Evolutionary conservation across 805 yeast species (phyloP), one percentile per base, ranked within the genome.

Genomic region (Myxozyma neotropica): DNA sequence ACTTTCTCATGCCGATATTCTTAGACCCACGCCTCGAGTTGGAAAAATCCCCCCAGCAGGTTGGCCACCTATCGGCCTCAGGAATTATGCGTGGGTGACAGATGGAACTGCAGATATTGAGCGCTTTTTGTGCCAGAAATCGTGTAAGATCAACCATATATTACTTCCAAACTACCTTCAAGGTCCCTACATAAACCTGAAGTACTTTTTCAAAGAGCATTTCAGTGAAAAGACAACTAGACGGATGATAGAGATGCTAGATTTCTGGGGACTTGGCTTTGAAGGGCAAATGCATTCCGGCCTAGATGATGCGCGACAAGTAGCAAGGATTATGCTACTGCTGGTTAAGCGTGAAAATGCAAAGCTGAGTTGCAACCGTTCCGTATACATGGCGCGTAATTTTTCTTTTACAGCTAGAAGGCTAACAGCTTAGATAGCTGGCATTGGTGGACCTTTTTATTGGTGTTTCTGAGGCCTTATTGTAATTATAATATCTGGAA

Each of bases 31-130:
- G 5, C 60, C 59, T 7, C 51, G 45, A n/a, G 35, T 42, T 29
- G 53, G 49, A 4, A 26, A 6, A 6, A 17, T 27, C 3, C 55
- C 55, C n/a, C 52, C 51, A 23, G 42, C 29, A 33, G 56, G 59
- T 31, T 58, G 56, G 53, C 39, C 53, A 3, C 13, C 15, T 4
- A 8, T 21, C 19, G 45, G 13, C 12, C 40, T 42, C 2, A 35
- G 54, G 13, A 58, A 61, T 23, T 61, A 51, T 35, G 53, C 48
- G 3, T 58, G 59, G 59, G 66, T 62, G 2, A 59, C 65, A 4
- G 61, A 62, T 26, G 66, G 66, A 8, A 10, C 21, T 6, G 66
- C 66, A 15, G 66, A 62, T 50, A 60, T 62, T 33, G 66, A 62
- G 27, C 58, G 64, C 17, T 62, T 62, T 42, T 38, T 62, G 15